Conservation (phyloP, 2,329 filamentous ascomycete genomes). For the Zarea fungicola region DNA sequence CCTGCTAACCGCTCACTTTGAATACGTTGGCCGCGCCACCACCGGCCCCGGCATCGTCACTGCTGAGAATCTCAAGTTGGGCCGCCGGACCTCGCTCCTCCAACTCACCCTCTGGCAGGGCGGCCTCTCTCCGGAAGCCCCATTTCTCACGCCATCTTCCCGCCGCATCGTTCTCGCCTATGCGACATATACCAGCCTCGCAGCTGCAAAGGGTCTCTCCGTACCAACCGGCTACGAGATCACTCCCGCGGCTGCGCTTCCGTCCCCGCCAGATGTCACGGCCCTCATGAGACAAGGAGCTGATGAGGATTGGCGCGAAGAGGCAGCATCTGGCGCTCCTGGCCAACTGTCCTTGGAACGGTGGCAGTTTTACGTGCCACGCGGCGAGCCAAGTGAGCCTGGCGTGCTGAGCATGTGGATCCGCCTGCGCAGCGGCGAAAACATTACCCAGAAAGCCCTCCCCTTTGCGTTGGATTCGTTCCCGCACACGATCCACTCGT, state of each 20-base stretch:
- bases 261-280: slow-evolving; percentile 17
- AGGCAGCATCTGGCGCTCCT: neutral
- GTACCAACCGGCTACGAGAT: slow-evolving; percentile 23
- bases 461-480: slow-evolving; percentile 63
- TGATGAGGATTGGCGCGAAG: slow-evolving; percentile 16
- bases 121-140: slow-evolving; percentile 22
- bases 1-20: slow-evolving; percentile 29
- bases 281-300: slow-evolving; percentile 8
- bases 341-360: neutral
- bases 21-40: slow-evolving; percentile 30
- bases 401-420: slow-evolving; percentile 56
- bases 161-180: slow-evolving; percentile 27
- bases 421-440: slow-evolving; percentile 48
- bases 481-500: slow-evolving; percentile 30
- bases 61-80: slow-evolving; percentile 32
- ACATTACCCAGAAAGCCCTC: slow-evolving; percentile 57
- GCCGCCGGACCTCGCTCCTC: slow-evolving; percentile 28
- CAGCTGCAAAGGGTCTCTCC: slow-evolving; percentile 25
- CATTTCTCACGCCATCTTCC: slow-evolving; percentile 25
- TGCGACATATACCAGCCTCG: slow-evolving; percentile 26
- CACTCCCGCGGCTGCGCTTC: slow-evolving; percentile 13
- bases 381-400: neutral
- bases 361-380: neutral
- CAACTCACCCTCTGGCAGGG: slow-evolving; percentile 33
- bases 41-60: slow-evolving; percentile 27